Evolutionary conservation across 106 monocot genomes (phyloP), one percentile per base, ranked within the genome.

Genomic region (Phalaenopsis aphrodite): DNA sequence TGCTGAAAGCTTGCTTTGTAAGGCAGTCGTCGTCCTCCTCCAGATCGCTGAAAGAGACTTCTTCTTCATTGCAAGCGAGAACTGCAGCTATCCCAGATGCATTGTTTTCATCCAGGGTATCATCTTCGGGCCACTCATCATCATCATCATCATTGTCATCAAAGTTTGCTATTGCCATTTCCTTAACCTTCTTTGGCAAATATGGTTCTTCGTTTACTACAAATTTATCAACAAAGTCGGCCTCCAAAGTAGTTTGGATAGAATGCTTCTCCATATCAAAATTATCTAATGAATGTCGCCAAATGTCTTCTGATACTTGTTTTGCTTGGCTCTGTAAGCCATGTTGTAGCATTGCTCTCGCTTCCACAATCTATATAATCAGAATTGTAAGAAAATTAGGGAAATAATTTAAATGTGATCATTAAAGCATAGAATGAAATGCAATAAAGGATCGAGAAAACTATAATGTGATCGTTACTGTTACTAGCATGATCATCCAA

Each of bases 41-140:
- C 1, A 90, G 79, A 78, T 90, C 90, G 68, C 90, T 88, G 57
- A 90, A 90, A 8, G 90, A 90, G 9, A 90, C 84, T 75, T 90
- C 85, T 55, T 89, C 89, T 36, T 81, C 90, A 11, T 61, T 48
- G 23, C 72, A 75, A 47, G 84, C 23, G 19, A 41, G 85, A 16
- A 86, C 72, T 9, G 56, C 69, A 41, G 77, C 55, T 11, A n/a
- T 39, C 2, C 77, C 52, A 52, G 52, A 77, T 45, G 80, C 72
- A 64, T 41, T 69, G 17, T 78, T 77, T 15, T 75, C 8, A 55
- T 82, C 79, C 19, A 14, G 75, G 5, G 85, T 77, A 52, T 85
- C 87, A 24, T 90, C 85, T 56, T 90, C 87, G 23, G 86, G 78
- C 90, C 90, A 90, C 7, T 86, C 87, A 72, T 87, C 84, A 17